A percentile compares a stretch with the other conserved stretches of the same genome.
Evolutionary conservation across 768 basidiomycete genomes (phyloP).

Genomic region (Tricholoma flavovirens): DNA sequence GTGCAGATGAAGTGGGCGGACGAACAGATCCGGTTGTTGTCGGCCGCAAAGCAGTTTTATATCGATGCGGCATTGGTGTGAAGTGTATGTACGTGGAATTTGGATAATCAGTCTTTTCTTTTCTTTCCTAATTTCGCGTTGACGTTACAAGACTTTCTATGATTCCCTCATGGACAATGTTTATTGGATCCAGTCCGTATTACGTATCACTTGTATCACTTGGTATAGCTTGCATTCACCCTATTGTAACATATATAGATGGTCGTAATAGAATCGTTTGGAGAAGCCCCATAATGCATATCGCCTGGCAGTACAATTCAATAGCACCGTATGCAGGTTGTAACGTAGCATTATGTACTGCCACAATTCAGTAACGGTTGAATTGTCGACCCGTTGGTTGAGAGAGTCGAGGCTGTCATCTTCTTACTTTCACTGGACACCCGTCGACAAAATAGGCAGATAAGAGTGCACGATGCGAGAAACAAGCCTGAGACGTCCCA

Average conservation of each 20-base stretch:
- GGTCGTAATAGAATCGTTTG: not conserved
- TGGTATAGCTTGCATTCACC: not conserved
- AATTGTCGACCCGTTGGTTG: no score
- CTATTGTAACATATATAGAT: not conserved
- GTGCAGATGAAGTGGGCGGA: conserved; percentile 53
- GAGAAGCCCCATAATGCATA: no score
- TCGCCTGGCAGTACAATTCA: no score
- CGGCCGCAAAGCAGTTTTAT: conserved; percentile 38
- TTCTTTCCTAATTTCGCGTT: not conserved
- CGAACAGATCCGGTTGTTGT: conserved; percentile 37
- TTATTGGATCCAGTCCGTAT: not conserved
- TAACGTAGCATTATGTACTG: no score
- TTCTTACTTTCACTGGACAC: no score
- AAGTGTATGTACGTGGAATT: no score
- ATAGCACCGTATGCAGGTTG: no score
- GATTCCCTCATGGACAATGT: not conserved
- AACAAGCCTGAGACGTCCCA: no score
- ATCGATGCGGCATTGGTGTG: conserved; percentile 23
- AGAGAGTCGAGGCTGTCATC: no score
- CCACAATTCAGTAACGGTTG: no score
- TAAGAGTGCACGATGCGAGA: no score
- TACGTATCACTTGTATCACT: not conserved
- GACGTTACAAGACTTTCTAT: not conserved
- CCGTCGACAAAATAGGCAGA: no score
- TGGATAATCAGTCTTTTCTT: not conserved